Conservation (phyloP, 1,284 basidiomycete species). For the Butyriboletus appendiculatus region DNA sequence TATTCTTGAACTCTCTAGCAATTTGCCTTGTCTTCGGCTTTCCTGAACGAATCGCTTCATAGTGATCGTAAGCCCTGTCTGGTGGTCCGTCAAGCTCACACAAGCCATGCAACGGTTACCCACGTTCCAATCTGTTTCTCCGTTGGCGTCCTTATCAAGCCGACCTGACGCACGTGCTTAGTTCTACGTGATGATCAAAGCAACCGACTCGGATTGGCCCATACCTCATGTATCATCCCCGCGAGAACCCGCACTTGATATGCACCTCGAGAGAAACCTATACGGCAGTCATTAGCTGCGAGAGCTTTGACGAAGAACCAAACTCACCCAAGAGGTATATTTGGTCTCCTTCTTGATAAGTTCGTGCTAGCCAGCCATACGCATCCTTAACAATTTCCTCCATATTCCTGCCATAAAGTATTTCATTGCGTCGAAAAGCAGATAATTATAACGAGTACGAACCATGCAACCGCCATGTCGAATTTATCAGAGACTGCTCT, state of each 20-base stretch:
- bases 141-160: conserved; percentile 24
- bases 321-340: conserved; percentile 45
- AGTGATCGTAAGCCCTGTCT: conserved; percentile 42
- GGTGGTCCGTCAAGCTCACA: neutral
- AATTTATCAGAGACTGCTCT: conserved; percentile 20
- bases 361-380: conserved; percentile 43
- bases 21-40: conserved; percentile 17
- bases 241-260: conserved; percentile 46
- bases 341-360: conserved; percentile 39
- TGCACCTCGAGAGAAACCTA: conserved; percentile 49
- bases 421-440: neutral
- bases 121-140: conserved; percentile 30
- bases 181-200: neutral
- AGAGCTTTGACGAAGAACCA: neutral
- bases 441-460: neutral
- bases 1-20: conserved; percentile 36
- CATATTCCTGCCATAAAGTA: conserved; percentile 17
- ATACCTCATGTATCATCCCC: conserved; percentile 43
- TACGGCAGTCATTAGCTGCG: neutral
- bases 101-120: neutral
- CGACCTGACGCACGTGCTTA: conserved; percentile 16
- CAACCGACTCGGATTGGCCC: neutral
- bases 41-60: conserved; percentile 21
- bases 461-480: conserved; percentile 34
- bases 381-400: conserved; percentile 36